Percentiles rank a stretch among this genome's conserved stretches.
Evolutionary conservation across 2,329 filamentous ascomycete species (phyloP).

Genomic region (Davidsoniella neocaledoniae): DNA sequence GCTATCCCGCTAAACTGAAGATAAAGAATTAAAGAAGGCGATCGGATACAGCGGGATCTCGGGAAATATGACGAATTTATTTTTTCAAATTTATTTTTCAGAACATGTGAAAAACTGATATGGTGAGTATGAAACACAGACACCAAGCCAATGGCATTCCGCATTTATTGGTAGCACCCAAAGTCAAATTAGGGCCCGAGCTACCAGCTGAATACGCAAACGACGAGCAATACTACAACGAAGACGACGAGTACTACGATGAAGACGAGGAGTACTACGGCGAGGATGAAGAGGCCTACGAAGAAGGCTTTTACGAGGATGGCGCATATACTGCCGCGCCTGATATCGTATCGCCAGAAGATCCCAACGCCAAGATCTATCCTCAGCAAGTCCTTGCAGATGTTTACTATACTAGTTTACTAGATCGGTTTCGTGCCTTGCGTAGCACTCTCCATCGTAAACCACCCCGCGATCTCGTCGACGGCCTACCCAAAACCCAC

Average conservation of each 20-base stretch:
- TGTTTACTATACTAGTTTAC: conserved; percentile 51
- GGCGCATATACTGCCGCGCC: conserved; percentile 59
- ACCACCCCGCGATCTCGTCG: conserved; percentile 35
- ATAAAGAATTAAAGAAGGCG: not conserved
- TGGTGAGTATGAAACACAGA: conserved; percentile 36
- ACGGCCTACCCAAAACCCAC: conserved; percentile 35
- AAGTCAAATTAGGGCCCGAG: conserved; percentile 30
- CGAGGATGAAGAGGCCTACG: conserved; percentile 31
- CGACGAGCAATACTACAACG: conserved; percentile 14
- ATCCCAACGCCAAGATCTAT: conserved; percentile 19
- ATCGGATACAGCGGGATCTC: not conserved
- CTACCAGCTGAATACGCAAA: conserved; percentile 22
- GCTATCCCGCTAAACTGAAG: conserved; percentile 1
- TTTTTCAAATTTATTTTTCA: not conserved
- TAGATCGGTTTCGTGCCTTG: conserved; percentile 46
- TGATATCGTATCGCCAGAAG: conserved; percentile 18
- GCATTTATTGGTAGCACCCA: conserved; percentile 49
- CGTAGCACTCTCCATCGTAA: conserved; percentile 41
- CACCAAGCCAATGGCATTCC: conserved; percentile 61
- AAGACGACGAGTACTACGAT: conserved; percentile 15
- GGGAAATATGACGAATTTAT: too few species aligned
- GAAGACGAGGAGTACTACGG: conserved; percentile 24
- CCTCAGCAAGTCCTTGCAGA: conserved; percentile 34
- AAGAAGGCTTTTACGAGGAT: conserved; percentile 53
- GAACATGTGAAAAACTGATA: conserved; percentile 24